Evolutionary conservation across 805 yeast genomes (phyloP).

Genomic region (Candida qinlingensis): DNA sequence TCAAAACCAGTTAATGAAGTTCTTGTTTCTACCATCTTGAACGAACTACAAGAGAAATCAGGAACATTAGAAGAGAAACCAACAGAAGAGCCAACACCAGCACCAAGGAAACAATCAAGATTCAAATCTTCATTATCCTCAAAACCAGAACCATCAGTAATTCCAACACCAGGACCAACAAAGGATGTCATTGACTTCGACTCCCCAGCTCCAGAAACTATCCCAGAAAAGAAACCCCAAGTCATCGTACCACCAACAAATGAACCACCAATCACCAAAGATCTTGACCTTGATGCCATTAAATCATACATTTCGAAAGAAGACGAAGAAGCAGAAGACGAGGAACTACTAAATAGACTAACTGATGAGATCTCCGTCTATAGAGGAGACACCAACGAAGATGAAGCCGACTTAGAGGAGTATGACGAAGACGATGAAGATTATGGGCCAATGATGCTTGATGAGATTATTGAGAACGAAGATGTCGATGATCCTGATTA

Average conservation of each 20-base stretch:
- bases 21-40: neutral
- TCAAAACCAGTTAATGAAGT: too few relatives aligned
- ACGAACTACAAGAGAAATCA: neutral
- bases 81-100: neutral
- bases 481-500: constrained; percentile 26
- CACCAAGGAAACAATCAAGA: constrained; percentile 22
- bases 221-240: neutral
- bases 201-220: too few relatives aligned
- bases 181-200: neutral
- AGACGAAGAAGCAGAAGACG: constrained; percentile 19
- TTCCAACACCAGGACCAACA: neutral
- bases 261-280: neutral
- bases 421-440: constrained; percentile 29
- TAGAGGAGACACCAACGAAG: constrained; percentile 17
- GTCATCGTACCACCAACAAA: neutral
- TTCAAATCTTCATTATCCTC: constrained; percentile 23
- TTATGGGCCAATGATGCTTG: constrained; percentile 36
- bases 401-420: constrained; percentile 30
- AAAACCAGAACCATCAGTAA: neutral
- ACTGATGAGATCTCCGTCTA: constrained; percentile 18
- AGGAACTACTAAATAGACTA: constrained; percentile 15
- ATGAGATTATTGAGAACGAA: constrained; percentile 37
- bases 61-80: too few relatives aligned
- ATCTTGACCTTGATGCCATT: constrained; percentile 11
- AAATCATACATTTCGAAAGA: constrained; percentile 11